A percentile compares a stretch with the other conserved stretches of the same genome.
phyloP scores from a whole-genome alignment of 2,329 filamentous ascomycete genomes.

The Calcarisporium arbuscula region DNA sequence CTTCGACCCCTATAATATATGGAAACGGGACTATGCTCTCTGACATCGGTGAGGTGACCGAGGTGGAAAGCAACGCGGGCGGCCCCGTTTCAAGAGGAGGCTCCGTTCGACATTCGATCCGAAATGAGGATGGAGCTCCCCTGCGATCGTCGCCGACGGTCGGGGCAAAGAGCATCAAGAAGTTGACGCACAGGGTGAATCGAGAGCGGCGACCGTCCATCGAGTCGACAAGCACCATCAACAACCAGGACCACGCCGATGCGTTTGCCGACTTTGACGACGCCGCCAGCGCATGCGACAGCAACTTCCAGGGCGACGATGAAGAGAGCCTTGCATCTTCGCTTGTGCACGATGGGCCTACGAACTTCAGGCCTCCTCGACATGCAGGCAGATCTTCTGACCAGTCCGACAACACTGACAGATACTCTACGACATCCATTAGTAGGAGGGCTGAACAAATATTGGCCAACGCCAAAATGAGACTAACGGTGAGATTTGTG shows the following conservation, averaged over 20 bases:
- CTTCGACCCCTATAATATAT: conserved; percentile 60
- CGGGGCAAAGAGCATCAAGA: conserved; percentile 35
- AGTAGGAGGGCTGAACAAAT: conserved; percentile 85
- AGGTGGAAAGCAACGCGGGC: conserved; percentile 45
- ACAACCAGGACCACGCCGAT: conserved; percentile 40
- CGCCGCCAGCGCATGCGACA: conserved; percentile 54
- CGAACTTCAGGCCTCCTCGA: too few relatives aligned
- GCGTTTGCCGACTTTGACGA: conserved; percentile 58
- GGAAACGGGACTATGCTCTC: conserved; percentile 65
- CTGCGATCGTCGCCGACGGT: conserved; percentile 40
- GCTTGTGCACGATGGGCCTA: conserved; percentile 40
- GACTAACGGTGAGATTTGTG: conserved; percentile 64
- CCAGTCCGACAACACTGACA: conserved; percentile 38
- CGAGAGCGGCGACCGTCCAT: conserved; percentile 49
- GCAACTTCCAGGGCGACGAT: conserved; percentile 60
- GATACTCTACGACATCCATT: conserved; percentile 66
- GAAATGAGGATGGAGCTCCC: conserved; percentile 26
- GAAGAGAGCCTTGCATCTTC: conserved; percentile 59
- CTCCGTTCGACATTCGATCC: conserved; percentile 24
- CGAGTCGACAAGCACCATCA: conserved; percentile 57
- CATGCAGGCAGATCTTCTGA: conserved; percentile 9
- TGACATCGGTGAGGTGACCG: conserved; percentile 54
- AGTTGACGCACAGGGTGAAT: conserved; percentile 33
- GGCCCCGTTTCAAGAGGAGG: conserved; percentile 31
- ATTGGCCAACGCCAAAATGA: conserved; percentile 83